Conservation (phyloP, 176 grass and related monocot species). For the Carex myosuroides region DNA sequence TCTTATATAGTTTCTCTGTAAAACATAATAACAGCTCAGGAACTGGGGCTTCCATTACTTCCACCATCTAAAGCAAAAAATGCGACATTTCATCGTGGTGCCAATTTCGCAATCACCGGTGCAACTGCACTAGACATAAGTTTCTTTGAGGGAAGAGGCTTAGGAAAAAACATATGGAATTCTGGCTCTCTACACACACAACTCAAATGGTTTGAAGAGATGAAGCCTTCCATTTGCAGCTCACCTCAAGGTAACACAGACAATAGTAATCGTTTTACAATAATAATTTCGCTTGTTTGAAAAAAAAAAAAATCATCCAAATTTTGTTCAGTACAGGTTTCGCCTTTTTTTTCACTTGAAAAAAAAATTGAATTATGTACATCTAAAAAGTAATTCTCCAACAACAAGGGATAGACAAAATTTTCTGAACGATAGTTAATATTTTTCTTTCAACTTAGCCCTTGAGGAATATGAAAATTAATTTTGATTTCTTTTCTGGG, state of each 20-base stretch:
- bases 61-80: conserved; percentile 77
- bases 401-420: no score
- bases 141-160: conserved; percentile 50
- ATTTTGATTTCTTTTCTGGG: neutral
- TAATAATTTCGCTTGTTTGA: no score
- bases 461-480: neutral
- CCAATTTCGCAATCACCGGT: conserved; percentile 87
- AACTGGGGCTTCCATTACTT: conserved; percentile 58
- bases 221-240: conserved; percentile 66
- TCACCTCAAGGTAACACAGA: conserved; percentile 37
- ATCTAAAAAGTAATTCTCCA: no score
- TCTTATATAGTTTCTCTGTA: neutral
- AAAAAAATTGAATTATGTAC: no score
- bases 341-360: no score
- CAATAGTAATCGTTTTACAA: no score
- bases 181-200: conserved; percentile 74
- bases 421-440: neutral
- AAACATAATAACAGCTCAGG: conserved; percentile 47
- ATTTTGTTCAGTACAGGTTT: no score
- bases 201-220: conserved; percentile 65
- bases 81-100: conserved; percentile 60
- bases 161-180: conserved; percentile 59
- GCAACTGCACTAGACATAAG: conserved; percentile 64
- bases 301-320: no score
- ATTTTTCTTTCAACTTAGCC: neutral